Evolutionary conservation across 345 rosid genomes (phyloP).

Genomic region (thale cress (Arabidopsis thaliana)): DNA sequence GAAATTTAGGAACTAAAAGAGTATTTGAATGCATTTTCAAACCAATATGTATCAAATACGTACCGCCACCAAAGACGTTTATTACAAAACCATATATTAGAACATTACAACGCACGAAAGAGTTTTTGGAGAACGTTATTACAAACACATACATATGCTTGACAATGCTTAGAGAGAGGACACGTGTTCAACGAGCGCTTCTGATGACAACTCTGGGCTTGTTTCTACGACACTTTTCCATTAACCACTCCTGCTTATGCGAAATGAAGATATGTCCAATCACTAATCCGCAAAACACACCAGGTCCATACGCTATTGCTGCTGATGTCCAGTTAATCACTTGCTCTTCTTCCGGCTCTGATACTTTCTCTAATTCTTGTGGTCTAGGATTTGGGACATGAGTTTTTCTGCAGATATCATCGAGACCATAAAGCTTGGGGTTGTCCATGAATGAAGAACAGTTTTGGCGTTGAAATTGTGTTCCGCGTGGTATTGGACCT

Average conservation of each 20-base stretch:
- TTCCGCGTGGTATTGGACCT: no score
- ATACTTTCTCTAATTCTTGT: not conserved
- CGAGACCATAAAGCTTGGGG: not conserved
- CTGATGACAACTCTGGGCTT: not conserved
- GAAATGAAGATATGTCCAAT: slow-evolving; percentile 15
- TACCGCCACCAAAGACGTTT: no score
- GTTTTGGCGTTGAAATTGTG: no score
- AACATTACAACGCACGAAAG: not conserved
- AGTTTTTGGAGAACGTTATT: not conserved
- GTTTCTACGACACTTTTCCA: not conserved
- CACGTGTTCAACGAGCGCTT: not conserved
- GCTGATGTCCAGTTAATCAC: not conserved
- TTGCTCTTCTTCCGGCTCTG: not conserved
- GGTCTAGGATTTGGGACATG: not conserved
- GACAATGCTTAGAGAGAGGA: not conserved
- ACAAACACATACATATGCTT: not conserved
- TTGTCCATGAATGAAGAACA: not conserved
- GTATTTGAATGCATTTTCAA: no score
- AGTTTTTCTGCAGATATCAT: not conserved
- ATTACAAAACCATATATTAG: not conserved
- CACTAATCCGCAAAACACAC: not conserved
- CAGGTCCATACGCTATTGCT: not conserved
- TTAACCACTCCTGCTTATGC: not conserved
- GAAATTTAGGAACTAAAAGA: no score
- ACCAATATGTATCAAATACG: no score